Percentiles rank a stretch among this genome's conserved stretches.
phyloP scores from a whole-genome alignment of 495 filamentous ascomycete species.

The Trichocladium uniseriatum region DNA sequence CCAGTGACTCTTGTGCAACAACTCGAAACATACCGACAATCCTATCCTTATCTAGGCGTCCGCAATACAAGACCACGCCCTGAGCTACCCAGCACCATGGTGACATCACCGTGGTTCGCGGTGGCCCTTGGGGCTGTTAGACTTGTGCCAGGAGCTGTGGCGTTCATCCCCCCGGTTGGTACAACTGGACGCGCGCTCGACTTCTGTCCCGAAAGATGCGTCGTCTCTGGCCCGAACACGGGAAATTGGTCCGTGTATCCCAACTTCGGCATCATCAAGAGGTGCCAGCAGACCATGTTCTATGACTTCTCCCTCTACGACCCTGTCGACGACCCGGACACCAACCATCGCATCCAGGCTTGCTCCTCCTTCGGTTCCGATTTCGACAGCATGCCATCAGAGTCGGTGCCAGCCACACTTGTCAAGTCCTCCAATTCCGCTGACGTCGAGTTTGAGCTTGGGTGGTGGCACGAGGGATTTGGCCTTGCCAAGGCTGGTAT shows the following conservation, averaged over 20 bases:
- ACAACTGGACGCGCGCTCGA: background rate
- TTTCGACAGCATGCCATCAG: background rate
- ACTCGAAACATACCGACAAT: no score
- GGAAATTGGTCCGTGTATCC: constrained; percentile 30
- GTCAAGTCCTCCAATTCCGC: background rate
- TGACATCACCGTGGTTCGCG: background rate
- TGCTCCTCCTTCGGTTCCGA: constrained; percentile 25
- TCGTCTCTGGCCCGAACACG: constrained; percentile 21
- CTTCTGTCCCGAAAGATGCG: constrained; percentile 27
- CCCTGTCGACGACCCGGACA: constrained; percentile 21
- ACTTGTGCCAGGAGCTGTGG: background rate
- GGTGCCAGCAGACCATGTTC: constrained; percentile 25
- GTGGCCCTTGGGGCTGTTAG: background rate
- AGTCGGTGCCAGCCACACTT: background rate
- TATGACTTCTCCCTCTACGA: constrained; percentile 28
- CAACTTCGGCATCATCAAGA: constrained; percentile 16
- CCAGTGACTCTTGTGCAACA: no score
- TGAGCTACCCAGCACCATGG: background rate
- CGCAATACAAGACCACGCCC: background rate
- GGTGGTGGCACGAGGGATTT: constrained; percentile 2
- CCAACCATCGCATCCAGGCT: constrained; percentile 24
- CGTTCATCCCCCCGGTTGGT: background rate
- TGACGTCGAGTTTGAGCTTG: constrained; percentile 3
- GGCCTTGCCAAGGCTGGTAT: background rate
- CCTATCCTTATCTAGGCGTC: background rate